Conservation (phyloP, 768 basidiomycete genomes). For the Lactarius trivialis region DNA sequence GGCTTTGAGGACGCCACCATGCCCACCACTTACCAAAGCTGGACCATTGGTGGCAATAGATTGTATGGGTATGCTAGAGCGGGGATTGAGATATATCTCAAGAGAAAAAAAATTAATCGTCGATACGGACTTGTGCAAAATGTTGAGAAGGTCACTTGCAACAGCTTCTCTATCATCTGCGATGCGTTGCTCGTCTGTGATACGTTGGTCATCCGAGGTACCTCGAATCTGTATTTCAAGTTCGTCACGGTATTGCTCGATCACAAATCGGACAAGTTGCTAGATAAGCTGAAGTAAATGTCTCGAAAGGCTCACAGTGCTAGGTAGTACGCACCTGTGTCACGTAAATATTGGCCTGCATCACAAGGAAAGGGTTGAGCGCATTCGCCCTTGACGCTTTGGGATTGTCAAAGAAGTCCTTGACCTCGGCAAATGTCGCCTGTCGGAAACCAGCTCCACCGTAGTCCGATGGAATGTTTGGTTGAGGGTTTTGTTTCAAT, state of each 20-base stretch:
- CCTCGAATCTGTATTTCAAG: slow-evolving; percentile 64
- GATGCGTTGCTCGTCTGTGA: slow-evolving; percentile 59
- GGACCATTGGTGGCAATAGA: slow-evolving; percentile 87
- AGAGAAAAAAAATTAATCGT: slow-evolving; percentile 1
- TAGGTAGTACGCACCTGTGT: slow-evolving; percentile 59
- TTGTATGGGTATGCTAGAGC: slow-evolving; percentile 77
- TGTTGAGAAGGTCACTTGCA: slow-evolving; percentile 79
- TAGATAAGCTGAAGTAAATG: slow-evolving; percentile 28
- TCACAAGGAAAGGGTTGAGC: slow-evolving; percentile 82
- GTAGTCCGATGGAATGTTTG: slow-evolving; percentile 50
- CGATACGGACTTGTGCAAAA: slow-evolving; percentile 62
- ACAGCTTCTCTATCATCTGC: slow-evolving; percentile 77
- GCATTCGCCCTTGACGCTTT: slow-evolving; percentile 81
- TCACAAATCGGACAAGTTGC: slow-evolving; percentile 92
- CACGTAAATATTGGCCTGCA: slow-evolving; percentile 89
- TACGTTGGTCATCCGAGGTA: slow-evolving; percentile 52
- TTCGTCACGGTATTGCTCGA: slow-evolving; percentile 88
- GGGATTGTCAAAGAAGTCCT: slow-evolving; percentile 88
- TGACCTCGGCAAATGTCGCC: slow-evolving; percentile 81
- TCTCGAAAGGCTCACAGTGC: not conserved
- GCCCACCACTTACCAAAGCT: slow-evolving; percentile 50
- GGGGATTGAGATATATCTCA: slow-evolving; percentile 1
- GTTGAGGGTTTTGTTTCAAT: slow-evolving; percentile 50
- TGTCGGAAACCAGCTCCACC: slow-evolving; percentile 70
- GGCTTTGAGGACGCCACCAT: not conserved